Evolutionary conservation across 1,284 basidiomycete genomes (phyloP).

Genomic region (Athelia psychrophila): DNA sequence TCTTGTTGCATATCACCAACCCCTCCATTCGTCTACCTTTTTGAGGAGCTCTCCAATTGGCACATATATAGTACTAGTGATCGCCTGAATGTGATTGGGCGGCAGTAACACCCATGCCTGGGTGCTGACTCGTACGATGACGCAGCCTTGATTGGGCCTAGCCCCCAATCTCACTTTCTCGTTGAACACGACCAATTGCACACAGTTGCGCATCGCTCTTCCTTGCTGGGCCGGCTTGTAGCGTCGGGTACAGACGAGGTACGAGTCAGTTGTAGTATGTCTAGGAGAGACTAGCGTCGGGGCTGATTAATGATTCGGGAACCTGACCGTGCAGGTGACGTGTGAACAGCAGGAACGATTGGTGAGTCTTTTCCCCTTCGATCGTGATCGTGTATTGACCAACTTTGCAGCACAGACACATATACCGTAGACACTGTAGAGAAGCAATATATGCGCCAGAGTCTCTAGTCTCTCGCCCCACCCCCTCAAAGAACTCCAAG

Average conservation of each 20-base stretch:
- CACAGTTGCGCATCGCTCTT: conserved; percentile 47
- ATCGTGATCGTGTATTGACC: background rate
- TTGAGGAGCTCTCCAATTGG: no score
- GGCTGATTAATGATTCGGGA: no score
- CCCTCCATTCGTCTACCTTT: no score
- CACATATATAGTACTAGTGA: no score
- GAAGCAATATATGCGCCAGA: conserved; percentile 69
- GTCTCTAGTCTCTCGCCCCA: conserved; percentile 51
- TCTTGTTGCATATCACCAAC: no score
- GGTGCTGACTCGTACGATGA: no score
- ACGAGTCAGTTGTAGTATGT: no score
- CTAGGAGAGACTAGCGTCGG: no score
- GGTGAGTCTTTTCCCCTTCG: conserved; percentile 12
- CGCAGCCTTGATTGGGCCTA: no score
- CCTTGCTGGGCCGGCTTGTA: conserved; percentile 61
- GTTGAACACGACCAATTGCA: conserved; percentile 23
- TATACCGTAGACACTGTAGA: conserved; percentile 66
- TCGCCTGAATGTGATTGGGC: no score
- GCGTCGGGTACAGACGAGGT: conserved; percentile 74
- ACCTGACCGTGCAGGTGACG: conserved; percentile 63
- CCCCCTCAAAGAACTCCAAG: conserved; percentile 25
- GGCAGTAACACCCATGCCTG: no score
- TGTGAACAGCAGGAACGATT: conserved; percentile 60
- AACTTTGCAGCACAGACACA: conserved; percentile 69
- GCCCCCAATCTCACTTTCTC: background rate